Conservation (phyloP, 1,284 basidiomycete species). For the Sanghuangporus baumii region DNA sequence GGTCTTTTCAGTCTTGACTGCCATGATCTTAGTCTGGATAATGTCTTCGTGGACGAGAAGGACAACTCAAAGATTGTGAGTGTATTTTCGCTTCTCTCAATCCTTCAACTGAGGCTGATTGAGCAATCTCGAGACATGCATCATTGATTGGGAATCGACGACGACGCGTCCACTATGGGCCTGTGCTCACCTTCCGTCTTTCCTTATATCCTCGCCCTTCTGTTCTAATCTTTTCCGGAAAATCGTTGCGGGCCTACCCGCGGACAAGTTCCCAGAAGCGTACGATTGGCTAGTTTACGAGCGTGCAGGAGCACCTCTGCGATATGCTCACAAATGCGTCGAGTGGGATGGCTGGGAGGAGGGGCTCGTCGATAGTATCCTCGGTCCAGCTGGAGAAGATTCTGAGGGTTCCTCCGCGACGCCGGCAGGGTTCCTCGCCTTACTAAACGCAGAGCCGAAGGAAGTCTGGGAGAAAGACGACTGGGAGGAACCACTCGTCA, state of each 20-base stretch:
- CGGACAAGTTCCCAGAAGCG: slow-evolving; percentile 21
- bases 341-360: slow-evolving; percentile 89
- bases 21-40: slow-evolving; percentile 75
- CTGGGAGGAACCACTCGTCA: slow-evolving; percentile 16
- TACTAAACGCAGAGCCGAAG: slow-evolving; percentile 2
- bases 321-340: slow-evolving; percentile 67
- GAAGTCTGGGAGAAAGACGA: slow-evolving; percentile 14
- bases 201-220: slow-evolving; percentile 70
- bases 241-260: slow-evolving; percentile 45
- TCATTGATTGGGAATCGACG: slow-evolving; percentile 84
- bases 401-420: slow-evolving; percentile 43
- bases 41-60: slow-evolving; percentile 68
- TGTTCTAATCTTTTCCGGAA: slow-evolving; percentile 62
- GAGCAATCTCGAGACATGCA: slow-evolving; percentile 50
- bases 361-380: slow-evolving; percentile 64
- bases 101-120: slow-evolving; percentile 8
- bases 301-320: slow-evolving; percentile 52
- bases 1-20: slow-evolving; percentile 71
- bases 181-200: slow-evolving; percentile 72
- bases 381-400: slow-evolving; percentile 67
- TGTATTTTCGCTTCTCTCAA: slow-evolving; percentile 19
- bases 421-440: background rate
- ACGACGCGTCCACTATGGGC: slow-evolving; percentile 78
- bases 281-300: slow-evolving; percentile 70
- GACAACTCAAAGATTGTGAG: slow-evolving; percentile 66